These are phyloP conservation scores for Cicer cuneatum DNA, from an alignment of 306 rosid genomes.

Conservation along the genomic window DNA sequence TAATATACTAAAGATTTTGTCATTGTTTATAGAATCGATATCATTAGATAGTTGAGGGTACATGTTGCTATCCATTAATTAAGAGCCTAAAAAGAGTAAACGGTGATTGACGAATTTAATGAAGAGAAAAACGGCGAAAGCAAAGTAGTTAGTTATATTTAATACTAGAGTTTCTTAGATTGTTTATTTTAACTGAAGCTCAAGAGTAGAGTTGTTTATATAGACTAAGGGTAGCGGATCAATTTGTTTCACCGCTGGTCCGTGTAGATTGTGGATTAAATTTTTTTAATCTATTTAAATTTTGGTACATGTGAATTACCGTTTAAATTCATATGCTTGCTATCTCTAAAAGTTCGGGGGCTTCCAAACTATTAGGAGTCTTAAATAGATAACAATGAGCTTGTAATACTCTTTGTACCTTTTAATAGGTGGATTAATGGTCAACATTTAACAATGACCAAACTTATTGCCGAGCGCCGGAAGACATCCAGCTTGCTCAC, in stretches of 20 bases:
- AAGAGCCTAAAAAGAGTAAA: neutral
- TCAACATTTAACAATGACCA: constrained; percentile 80
- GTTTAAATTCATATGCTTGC: constrained; percentile 26
- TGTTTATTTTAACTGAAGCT: no score
- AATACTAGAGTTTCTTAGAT: no score
- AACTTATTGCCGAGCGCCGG: constrained; percentile 80
- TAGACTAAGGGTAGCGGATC: no score
- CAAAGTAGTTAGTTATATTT: no score
- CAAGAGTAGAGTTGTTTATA: no score
- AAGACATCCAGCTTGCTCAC: constrained; percentile 68
- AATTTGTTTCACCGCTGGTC: no score
- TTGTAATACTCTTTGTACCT: constrained; percentile 25
- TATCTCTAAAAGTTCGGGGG: neutral
- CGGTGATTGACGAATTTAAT: neutral
- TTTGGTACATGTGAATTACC: no score
- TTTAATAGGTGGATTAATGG: constrained; percentile 94
- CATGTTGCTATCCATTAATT: neutral
- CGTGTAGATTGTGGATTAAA: no score
- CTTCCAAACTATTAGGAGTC: constrained; percentile 3
- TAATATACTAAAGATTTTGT: neutral
- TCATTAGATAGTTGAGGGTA: neutral
- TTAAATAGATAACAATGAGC: neutral
- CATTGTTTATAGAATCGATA: neutral
- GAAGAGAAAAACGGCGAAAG: no score
- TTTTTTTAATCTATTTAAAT: no score